Percentiles rank a stretch among this genome's conserved stretches.
Evolutionary conservation across 169 alveolate genomes (phyloP).

Genomic region (Cardiosporidium cionae): DNA sequence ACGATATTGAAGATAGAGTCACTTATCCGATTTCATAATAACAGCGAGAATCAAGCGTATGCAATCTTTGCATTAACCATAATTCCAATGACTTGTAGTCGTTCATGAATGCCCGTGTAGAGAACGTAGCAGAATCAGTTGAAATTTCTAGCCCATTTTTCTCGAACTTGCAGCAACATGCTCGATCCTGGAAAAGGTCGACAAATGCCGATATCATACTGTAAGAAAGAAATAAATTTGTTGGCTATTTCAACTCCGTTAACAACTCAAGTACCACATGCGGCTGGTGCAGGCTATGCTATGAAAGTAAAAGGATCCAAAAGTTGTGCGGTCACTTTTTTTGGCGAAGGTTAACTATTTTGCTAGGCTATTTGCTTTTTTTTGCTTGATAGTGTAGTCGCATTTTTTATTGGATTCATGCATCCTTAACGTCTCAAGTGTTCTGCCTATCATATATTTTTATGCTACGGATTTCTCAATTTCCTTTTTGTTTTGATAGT

Average conservation of each 20-base stretch:
- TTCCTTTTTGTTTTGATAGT: background rate
- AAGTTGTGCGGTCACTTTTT: constrained; percentile 77
- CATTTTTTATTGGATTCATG: too few relatives aligned
- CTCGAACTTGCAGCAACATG: too few relatives aligned
- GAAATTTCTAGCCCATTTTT: too few relatives aligned
- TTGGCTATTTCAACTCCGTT: constrained; percentile 29
- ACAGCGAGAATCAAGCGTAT: too few relatives aligned
- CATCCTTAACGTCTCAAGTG: too few relatives aligned
- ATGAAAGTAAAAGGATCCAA: constrained; percentile 64
- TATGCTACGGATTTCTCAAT: background rate
- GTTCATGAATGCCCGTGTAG: too few relatives aligned
- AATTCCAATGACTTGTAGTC: too few relatives aligned
- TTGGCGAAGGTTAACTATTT: constrained; percentile 78
- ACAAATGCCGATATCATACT: constrained; percentile 85
- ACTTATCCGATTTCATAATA: too few relatives aligned
- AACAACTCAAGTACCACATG: constrained; percentile 77
- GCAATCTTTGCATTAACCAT: too few relatives aligned
- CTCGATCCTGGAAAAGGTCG: constrained; percentile 88
- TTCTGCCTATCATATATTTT: background rate
- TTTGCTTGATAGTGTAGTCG: background rate
- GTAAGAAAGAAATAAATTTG: constrained; percentile 2
- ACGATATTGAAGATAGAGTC: too few relatives aligned
- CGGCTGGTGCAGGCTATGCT: constrained; percentile 91
- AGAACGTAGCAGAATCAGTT: too few relatives aligned
- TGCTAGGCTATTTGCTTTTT: background rate